Evolutionary conservation across 2,329 filamentous ascomycete species (phyloP), one percentile per base, ranked within the genome.

Genomic region (Elsinoe necatrix): DNA sequence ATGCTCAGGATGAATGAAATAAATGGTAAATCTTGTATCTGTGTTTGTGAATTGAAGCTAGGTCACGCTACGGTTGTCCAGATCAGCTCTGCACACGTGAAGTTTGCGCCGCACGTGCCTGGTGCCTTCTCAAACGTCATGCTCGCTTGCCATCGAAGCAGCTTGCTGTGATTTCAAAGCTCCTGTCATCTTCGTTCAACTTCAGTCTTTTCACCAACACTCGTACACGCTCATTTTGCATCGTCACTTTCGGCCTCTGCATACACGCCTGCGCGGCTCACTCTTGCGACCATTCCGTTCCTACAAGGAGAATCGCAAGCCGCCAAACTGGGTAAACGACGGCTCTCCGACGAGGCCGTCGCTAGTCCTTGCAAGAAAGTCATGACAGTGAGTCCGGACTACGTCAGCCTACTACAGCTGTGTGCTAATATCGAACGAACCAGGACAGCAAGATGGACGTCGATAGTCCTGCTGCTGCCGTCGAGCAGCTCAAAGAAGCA

Each of bases 381-480:
- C 68, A 78, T 78, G 76, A 75, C 70, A 58, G 75, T 77, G 71
- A 65, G 73, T 61, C 16, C 14, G 16, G 9, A n/a, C 2, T 21
- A 3, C 11, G 14, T 35, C 16, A 12, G 1, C 2, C 7, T 18
- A 20, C 16, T 48, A 45, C 23, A 21, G 25, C 29, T 35, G 14
- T 6, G 16, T 7, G 23, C 42, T 23, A 20, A 47, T 42, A 39
- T 34, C 8, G 12, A 12, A 41, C 23, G 12, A 2, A 39, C 25
- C 31, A 80, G 74, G 78, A 79, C 72, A 64, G 67, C 66, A 80
- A 77, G 61, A 84, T 84, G 81, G 78, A 84, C 66, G 73, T 84
- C 65, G 81, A 84, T 67, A 77, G 75, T 63, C 77, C 79, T 61
- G 73, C 77, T 61, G 76, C 78, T 63, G 79, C 78, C 51, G 76